Evolutionary conservation across 2,329 filamentous ascomycete species (phyloP).

Genomic region (Phialophora verrucosa): DNA sequence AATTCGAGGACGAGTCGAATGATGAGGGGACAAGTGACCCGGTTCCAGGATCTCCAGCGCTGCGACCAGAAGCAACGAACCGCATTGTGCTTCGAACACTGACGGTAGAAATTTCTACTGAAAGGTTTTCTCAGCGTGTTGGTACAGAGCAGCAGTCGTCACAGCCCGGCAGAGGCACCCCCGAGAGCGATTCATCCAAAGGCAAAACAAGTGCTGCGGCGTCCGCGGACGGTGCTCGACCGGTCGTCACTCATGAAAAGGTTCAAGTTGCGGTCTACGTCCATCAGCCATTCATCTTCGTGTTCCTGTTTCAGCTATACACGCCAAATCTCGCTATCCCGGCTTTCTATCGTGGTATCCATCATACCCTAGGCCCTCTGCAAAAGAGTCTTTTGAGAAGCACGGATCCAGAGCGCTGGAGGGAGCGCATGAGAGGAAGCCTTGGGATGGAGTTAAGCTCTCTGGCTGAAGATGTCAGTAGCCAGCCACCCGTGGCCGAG

Average conservation of each 20-base stretch:
- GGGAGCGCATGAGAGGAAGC: slow-evolving; percentile 44
- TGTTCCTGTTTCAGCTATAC: slow-evolving; percentile 55
- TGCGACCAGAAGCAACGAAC: slow-evolving; percentile 20
- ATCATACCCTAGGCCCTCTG: slow-evolving; percentile 56
- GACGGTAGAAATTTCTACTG: slow-evolving; percentile 43
- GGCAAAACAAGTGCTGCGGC: slow-evolving; percentile 36
- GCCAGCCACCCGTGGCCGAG: not conserved
- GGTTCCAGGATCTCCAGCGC: not conserved
- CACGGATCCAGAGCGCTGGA: slow-evolving; percentile 52
- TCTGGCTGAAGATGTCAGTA: not conserved
- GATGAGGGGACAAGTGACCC: slow-evolving; percentile 36
- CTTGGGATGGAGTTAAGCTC: slow-evolving; percentile 15
- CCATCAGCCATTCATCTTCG: slow-evolving; percentile 58
- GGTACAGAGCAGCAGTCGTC: not conserved
- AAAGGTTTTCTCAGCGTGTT: slow-evolving; percentile 17
- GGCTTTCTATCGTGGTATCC: slow-evolving; percentile 55
- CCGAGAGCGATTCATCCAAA: not conserved
- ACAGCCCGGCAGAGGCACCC: not conserved
- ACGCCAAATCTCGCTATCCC: slow-evolving; percentile 50
- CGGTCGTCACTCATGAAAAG: slow-evolving; percentile 35
- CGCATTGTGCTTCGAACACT: slow-evolving; percentile 48
- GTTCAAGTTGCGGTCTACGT: slow-evolving; percentile 40
- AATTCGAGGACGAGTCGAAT: slow-evolving; percentile 44
- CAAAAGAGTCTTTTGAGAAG: slow-evolving; percentile 54
- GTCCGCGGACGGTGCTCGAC: slow-evolving; percentile 33